A percentile compares a stretch with the other conserved stretches of the same genome.
Conservation (phyloP, 306 rosid species). For the Cicer chorassanicum region DNA sequence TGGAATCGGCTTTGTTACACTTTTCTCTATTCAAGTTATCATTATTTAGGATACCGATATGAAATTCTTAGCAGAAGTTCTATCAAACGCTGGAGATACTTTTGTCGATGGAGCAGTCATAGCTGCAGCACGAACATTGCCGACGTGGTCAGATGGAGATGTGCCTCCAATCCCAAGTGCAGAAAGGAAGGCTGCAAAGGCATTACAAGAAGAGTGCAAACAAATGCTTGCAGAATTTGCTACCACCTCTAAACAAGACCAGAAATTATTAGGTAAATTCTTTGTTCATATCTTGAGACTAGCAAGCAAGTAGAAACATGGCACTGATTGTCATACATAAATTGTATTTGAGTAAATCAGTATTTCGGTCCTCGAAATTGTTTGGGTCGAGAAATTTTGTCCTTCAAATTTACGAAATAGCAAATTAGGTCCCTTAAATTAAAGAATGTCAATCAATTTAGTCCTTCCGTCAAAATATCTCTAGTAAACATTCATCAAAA, state of each 20-base stretch:
- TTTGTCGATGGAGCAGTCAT: conserved; percentile 90
- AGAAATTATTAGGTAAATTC: conserved; percentile 66
- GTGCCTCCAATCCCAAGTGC: conserved; percentile 81
- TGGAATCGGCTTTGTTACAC: conserved; percentile 7
- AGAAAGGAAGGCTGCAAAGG: conserved; percentile 81
- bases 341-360: neutral
- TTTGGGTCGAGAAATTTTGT: no score
- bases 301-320: neutral
- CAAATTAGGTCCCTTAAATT: no score
- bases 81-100: conserved; percentile 62
- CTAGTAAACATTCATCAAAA: no score
- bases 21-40: conserved; percentile 25
- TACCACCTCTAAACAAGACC: conserved; percentile 77
- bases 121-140: conserved; percentile 87
- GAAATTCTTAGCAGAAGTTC: conserved; percentile 57
- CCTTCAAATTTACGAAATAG: no score
- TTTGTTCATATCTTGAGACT: conserved; percentile 5
- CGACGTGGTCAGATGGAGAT: conserved; percentile 88
- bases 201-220: conserved; percentile 75
- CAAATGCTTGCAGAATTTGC: conserved; percentile 65
- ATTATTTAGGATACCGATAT: conserved; percentile 22
- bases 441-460: no score
- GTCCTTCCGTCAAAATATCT: no score
- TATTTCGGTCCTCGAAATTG: no score
- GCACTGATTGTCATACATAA: conserved; percentile 28